These are phyloP conservation scores for baker's yeast (Saccharomyces cerevisiae) DNA, from an alignment of 805 yeast species.

Conservation along the genomic window DNA sequence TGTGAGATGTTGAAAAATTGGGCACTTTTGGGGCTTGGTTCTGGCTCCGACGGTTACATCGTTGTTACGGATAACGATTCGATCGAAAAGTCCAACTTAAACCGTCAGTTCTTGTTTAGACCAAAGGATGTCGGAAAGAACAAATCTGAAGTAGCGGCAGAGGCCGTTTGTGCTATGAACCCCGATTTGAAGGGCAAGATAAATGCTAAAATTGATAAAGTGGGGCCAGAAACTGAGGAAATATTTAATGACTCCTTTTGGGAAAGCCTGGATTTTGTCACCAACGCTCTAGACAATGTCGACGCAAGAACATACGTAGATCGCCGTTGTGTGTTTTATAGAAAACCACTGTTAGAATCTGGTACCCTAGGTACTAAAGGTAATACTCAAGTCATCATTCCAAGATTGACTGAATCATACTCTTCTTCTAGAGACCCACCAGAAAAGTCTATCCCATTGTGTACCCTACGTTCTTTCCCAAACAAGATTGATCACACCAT, in stretches of 20 bases:
- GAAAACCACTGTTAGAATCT: constrained; percentile 85
- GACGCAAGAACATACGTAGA: constrained; percentile 98
- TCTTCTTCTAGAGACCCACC: constrained; percentile 98
- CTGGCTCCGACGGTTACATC: constrained; percentile 83
- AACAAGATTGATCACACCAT: constrained; percentile 97
- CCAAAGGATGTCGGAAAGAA: constrained; percentile 88
- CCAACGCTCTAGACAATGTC: constrained; percentile 94
- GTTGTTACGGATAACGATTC: constrained; percentile 87
- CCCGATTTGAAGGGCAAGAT: constrained; percentile 75
- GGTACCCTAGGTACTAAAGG: constrained; percentile 99
- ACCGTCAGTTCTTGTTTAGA: constrained; percentile 92
- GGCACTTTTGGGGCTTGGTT: constrained; percentile 93
- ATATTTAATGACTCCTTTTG: constrained; percentile 82
- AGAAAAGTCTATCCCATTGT: constrained; percentile 91
- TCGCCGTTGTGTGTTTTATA: constrained; percentile 88
- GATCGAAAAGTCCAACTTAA: constrained; percentile 90
- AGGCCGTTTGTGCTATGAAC: constrained; percentile 78
- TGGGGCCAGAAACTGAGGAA: constrained; percentile 86
- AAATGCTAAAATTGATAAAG: constrained; percentile 72
- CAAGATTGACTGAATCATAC: constrained; percentile 88
- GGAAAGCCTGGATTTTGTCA: constrained; percentile 76
- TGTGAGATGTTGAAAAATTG: constrained; percentile 97
- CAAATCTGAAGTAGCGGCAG: constrained; percentile 85
- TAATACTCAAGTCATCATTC: constrained; percentile 93
- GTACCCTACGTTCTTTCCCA: constrained; percentile 96